Base-by-base conservation (phyloP, 805 yeast genomes). In the Saccharomyces paradoxus region DNA sequence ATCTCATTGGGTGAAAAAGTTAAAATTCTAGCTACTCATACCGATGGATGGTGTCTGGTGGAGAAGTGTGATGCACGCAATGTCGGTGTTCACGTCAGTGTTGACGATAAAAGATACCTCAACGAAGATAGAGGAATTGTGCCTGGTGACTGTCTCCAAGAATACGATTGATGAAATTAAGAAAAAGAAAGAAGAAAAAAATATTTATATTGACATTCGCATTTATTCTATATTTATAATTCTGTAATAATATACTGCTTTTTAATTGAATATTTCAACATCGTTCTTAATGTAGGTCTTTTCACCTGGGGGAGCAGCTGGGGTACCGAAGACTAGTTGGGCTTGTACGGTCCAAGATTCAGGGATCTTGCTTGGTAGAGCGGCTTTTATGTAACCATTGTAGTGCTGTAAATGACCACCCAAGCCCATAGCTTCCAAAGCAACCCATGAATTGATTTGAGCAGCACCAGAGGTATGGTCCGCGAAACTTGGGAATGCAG, bases 401-500 rank as follows among this genome's bases (percentile, higher is more conserved):
- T 74, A 80, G 67, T 79, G 83, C 68, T 79, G 83, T 59, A 79
- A 70, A 60, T 77, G 78, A 57, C 74, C 80, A 58, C 82, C 82
- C 48, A 78, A 63, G 50, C 78, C 78, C 54, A 75, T 63, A 31
- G 69, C 71, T 51, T 73, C 70, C 28, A 79, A 67, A 28, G 78
- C 78, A 46, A 79, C 67, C 83, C 83, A 79, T 21, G 77, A 64
- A 58, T 69, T 64, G 57, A 79, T 77, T 69, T 77, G 81, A 52
- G 80, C 80, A 52, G 78, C 76, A 68, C 80, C 80, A 55, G 71
- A 69, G 48, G 79, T 65, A 58, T 78, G 77, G 51, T 76, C 70
- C 32, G 81, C 80, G 63, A 77, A 79, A 53, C 67, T 66, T 58
- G 79, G 81, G 76, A 79, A 77, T 56, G 68, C 68, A 52, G 70